phyloP scores from a whole-genome alignment of 2,329 filamentous ascomycete genomes.

The Beauveria medogensis region DNA sequence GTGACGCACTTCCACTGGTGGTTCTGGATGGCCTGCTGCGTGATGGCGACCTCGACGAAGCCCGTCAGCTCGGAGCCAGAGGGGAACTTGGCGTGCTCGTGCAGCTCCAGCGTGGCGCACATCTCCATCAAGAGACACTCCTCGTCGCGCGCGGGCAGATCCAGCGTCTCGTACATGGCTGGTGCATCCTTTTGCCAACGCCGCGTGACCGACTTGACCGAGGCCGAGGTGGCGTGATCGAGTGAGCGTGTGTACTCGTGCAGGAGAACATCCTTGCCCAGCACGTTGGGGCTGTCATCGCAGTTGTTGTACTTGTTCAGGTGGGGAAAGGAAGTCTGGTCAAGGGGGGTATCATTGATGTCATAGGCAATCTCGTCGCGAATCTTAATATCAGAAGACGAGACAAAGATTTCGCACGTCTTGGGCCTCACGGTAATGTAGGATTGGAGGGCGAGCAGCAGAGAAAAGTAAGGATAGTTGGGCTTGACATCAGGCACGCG shows the following conservation, averaged over 20 bases:
- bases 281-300: slow-evolving; percentile 41
- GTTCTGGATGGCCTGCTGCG: slow-evolving; percentile 43
- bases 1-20: slow-evolving; percentile 55
- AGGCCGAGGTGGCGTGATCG: slow-evolving; percentile 47
- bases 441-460: slow-evolving; percentile 46
- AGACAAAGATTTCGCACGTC: slow-evolving; percentile 52
- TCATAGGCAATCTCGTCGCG: slow-evolving; percentile 40
- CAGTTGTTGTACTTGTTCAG: slow-evolving; percentile 45
- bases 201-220: slow-evolving; percentile 42
- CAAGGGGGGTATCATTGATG: slow-evolving; percentile 34
- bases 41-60: slow-evolving; percentile 51
- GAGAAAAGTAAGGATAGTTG: slow-evolving; percentile 54
- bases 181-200: slow-evolving; percentile 54
- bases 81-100: slow-evolving; percentile 49
- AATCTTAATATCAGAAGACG: slow-evolving; percentile 43
- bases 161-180: slow-evolving; percentile 44
- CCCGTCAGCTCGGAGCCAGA: slow-evolving; percentile 52
- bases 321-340: slow-evolving; percentile 45
- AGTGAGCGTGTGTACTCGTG: slow-evolving; percentile 51
- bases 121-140: slow-evolving; percentile 53
- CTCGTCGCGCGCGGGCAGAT: slow-evolving; percentile 39
- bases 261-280: slow-evolving; percentile 44
- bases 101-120: slow-evolving; percentile 51
- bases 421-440: slow-evolving; percentile 47
- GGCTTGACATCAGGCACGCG: slow-evolving; percentile 49